phyloP scores from a whole-genome alignment of 805 yeast genomes.

The Scheffersomyces amazonensis region DNA sequence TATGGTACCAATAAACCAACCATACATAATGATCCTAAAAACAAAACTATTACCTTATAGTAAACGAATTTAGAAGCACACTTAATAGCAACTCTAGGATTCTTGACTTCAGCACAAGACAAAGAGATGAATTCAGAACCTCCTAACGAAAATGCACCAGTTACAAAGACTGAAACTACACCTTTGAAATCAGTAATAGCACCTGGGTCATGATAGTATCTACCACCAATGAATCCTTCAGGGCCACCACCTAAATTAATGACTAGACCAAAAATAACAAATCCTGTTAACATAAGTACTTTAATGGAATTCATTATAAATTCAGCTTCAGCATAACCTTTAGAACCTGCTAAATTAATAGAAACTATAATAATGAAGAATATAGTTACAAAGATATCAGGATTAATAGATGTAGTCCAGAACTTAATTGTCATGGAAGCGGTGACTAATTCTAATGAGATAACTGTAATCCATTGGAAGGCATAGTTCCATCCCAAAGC shows the following conservation, averaged over 20 bases:
- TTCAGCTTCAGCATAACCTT: slow-evolving; percentile 45
- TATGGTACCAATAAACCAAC: slow-evolving; percentile 40
- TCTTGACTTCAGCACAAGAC: slow-evolving; percentile 34
- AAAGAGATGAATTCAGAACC: slow-evolving; percentile 40
- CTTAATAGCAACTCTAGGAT: slow-evolving; percentile 37
- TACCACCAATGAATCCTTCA: slow-evolving; percentile 36
- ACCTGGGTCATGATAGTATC: slow-evolving; percentile 40
- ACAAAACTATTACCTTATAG: slow-evolving; percentile 34
- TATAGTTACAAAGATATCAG: slow-evolving; percentile 56
- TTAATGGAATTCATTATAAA: slow-evolving; percentile 35
- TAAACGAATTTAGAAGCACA: slow-evolving; percentile 40
- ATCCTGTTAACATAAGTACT: slow-evolving; percentile 34
- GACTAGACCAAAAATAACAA: slow-evolving; percentile 37
- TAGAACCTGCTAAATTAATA: slow-evolving; percentile 45
- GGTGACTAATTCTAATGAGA: slow-evolving; percentile 63
- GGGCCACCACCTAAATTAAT: slow-evolving; percentile 36
- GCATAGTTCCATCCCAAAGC: slow-evolving; percentile 45
- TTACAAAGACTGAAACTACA: slow-evolving; percentile 35
- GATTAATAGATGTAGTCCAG: slow-evolving; percentile 49
- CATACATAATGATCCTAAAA: slow-evolving; percentile 36
- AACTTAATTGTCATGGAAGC: slow-evolving; percentile 59
- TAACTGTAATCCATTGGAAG: slow-evolving; percentile 59
- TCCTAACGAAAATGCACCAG: slow-evolving; percentile 40
- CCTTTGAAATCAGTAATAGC: slow-evolving; percentile 38
- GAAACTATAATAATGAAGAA: slow-evolving; percentile 44